A percentile compares a stretch with the other conserved stretches of the same genome.
Evolutionary conservation across 768 basidiomycete genomes (phyloP).

Genomic region (Coprinopsis sp.): DNA sequence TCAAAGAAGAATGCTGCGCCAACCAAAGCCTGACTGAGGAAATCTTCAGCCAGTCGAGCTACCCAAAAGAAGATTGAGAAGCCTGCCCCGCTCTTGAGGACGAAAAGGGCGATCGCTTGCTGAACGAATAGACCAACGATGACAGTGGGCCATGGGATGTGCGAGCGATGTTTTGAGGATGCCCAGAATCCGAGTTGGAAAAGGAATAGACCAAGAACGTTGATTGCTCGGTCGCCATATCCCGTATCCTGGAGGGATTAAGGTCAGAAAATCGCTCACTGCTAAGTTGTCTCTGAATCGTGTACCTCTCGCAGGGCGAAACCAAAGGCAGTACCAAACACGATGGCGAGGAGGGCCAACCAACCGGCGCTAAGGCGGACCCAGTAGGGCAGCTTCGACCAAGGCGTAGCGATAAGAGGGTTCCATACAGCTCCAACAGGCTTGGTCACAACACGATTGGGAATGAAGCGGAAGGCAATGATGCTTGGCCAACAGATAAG

Average conservation of each 20-base stretch:
- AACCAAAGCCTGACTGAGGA: constrained; percentile 59
- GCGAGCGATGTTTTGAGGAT: constrained; percentile 55
- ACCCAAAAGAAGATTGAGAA: constrained; percentile 83
- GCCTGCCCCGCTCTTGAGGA: constrained; percentile 79
- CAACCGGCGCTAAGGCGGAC: constrained; percentile 65
- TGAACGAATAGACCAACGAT: constrained; percentile 84
- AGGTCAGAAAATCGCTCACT: too few relatives aligned
- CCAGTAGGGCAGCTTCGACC: constrained; percentile 48
- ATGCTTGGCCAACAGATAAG: constrained; percentile 36
- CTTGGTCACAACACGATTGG: constrained; percentile 60
- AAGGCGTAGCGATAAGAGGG: constrained; percentile 62
- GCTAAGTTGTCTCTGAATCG: constrained; percentile 11
- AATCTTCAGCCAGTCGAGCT: constrained; percentile 75
- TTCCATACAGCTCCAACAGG: constrained; percentile 74
- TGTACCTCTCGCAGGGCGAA: constrained; percentile 55
- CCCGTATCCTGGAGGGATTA: constrained; percentile 35
- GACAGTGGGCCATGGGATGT: constrained; percentile 82
- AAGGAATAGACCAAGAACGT: constrained; percentile 70
- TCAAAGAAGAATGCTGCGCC: constrained; percentile 87
- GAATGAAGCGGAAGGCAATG: constrained; percentile 83
- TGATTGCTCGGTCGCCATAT: constrained; percentile 81
- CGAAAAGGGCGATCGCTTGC: constrained; percentile 83
- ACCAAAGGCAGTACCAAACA: constrained; percentile 87
- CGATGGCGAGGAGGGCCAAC: constrained; percentile 68
- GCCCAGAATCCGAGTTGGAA: constrained; percentile 77